Evolutionary conservation across 768 basidiomycete species (phyloP).

Genomic region (Filobasidium wieringae): DNA sequence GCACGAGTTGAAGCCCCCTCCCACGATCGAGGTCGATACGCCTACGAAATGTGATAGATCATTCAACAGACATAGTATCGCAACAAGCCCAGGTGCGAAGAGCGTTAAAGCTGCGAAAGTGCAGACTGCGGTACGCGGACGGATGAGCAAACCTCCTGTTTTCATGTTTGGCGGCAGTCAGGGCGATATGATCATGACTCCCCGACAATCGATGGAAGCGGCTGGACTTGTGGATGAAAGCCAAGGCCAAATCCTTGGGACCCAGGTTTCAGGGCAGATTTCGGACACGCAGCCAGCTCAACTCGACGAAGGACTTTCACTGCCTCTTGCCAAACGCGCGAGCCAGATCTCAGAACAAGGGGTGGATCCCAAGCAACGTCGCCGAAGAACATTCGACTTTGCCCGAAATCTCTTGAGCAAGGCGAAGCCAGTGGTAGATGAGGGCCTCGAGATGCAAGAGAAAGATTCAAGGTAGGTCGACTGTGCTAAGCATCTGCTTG

Average conservation of each 20-base stretch:
- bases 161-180: conserved; percentile 13
- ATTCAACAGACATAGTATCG: not conserved
- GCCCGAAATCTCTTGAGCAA: not conserved
- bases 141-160: conserved; percentile 3
- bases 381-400: conserved; percentile 12
- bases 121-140: conserved; percentile 4
- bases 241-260: not conserved
- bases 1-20: not conserved
- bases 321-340: not conserved
- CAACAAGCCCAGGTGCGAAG: conserved; percentile 7
- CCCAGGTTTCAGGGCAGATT: not conserved
- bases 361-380: not conserved
- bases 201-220: conserved; percentile 1
- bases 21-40: not conserved
- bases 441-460: not conserved
- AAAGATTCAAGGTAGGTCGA: not conserved
- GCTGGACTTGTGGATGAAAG: not conserved
- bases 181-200: conserved; percentile 9
- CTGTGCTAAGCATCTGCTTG: not conserved
- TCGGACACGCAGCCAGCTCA: not conserved
- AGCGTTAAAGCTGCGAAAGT: conserved; percentile 11
- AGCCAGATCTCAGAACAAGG: not conserved
- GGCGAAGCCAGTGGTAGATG: not conserved
- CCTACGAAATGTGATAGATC: not conserved
- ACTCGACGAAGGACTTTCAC: not conserved